Evolutionary conservation across 805 yeast species (phyloP).

Genomic region (Candida endomychidarum): DNA sequence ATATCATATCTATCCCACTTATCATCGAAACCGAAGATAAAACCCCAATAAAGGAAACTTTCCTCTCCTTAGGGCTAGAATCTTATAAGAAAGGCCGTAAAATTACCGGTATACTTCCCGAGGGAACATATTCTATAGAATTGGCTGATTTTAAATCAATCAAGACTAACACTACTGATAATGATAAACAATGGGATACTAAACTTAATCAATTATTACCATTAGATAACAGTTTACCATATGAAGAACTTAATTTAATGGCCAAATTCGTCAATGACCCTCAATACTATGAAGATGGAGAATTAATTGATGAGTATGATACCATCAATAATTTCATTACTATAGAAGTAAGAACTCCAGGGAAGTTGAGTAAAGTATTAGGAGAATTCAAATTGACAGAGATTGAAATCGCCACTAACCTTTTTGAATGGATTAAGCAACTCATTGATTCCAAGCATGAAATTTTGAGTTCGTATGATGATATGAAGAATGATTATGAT

Average conservation of each 20-base stretch:
- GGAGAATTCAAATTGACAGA: constrained; percentile 24
- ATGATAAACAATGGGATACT: constrained; percentile 19
- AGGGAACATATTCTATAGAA: constrained; percentile 11
- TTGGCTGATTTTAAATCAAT: constrained; percentile 1
- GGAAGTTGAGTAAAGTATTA: constrained; percentile 25
- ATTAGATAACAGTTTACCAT: background rate
- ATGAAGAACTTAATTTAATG: constrained; percentile 6
- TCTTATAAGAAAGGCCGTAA: constrained; percentile 2
- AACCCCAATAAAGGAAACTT: constrained; percentile 11
- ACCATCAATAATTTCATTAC: constrained; percentile 20
- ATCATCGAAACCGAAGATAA: constrained; percentile 11
- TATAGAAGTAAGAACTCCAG: constrained; percentile 22
- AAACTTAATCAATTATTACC: constrained; percentile 23
- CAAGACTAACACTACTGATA: constrained; percentile 5
- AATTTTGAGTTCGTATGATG: background rate
- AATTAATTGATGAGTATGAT: constrained; percentile 24
- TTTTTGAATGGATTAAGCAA: constrained; percentile 9
- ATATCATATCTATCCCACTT: constrained; percentile 12
- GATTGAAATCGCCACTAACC: constrained; percentile 16
- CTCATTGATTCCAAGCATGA: constrained; percentile 9
- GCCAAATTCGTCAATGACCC: constrained; percentile 23
- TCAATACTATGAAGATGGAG: constrained; percentile 23
- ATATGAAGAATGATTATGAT: constrained; percentile 3
- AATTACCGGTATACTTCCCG: constrained; percentile 12
- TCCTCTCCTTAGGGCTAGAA: constrained; percentile 7